Evolutionary conservation across 129 eudicot species (phyloP).

Genomic region (Flaveria brownii): DNA sequence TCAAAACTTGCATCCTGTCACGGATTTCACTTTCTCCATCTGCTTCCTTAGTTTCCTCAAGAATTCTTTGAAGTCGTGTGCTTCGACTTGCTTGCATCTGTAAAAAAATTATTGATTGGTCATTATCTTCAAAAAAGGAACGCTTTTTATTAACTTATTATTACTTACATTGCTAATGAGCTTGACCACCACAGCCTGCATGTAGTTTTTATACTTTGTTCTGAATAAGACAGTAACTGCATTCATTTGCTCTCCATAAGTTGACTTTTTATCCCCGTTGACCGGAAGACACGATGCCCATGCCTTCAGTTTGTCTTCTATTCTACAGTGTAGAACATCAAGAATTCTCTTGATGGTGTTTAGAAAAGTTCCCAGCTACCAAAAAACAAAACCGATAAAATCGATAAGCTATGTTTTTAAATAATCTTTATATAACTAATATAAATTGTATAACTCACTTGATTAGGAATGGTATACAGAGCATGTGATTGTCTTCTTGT

Average conservation of each 20-base stretch:
- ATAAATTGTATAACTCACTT: slow-evolving; percentile 42
- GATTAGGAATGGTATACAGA: slow-evolving; percentile 59
- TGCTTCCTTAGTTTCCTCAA: slow-evolving; percentile 88
- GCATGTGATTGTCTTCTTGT: slow-evolving; percentile 83
- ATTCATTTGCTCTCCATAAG: slow-evolving; percentile 89
- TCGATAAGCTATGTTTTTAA: background rate
- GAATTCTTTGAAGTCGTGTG: slow-evolving; percentile 83
- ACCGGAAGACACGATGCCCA: slow-evolving; percentile 80
- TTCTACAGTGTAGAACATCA: slow-evolving; percentile 72
- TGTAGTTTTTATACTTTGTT: slow-evolving; percentile 85
- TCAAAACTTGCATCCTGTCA: slow-evolving; percentile 79
- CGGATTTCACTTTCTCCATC: slow-evolving; percentile 88
- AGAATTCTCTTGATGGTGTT: slow-evolving; percentile 86
- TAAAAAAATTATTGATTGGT: slow-evolving; percentile 1
- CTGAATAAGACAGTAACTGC: slow-evolving; percentile 76
- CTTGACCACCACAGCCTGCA: slow-evolving; percentile 81
- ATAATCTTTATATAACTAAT: background rate
- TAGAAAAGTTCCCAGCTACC: slow-evolving; percentile 75
- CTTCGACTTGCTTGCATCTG: slow-evolving; percentile 68
- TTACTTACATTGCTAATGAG: slow-evolving; percentile 72
- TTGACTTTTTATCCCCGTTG: slow-evolving; percentile 66
- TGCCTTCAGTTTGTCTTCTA: slow-evolving; percentile 80
- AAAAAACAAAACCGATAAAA: slow-evolving; percentile 11
- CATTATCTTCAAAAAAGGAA: background rate
- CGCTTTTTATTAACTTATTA: background rate